phyloP scores from a whole-genome alignment of 106 monocot species.

The Dendrobium huoshanense region DNA sequence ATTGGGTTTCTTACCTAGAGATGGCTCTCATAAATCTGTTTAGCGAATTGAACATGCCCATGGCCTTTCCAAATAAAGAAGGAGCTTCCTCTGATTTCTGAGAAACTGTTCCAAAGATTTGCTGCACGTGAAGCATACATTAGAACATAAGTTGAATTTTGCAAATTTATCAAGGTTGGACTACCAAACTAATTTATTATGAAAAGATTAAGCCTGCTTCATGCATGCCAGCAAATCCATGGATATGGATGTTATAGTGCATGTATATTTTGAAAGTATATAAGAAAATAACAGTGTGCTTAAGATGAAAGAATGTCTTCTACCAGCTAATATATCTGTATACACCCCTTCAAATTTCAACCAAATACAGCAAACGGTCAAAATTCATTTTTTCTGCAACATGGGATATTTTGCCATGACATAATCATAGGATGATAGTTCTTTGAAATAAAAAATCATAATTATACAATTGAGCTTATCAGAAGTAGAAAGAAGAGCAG shows the following conservation, averaged over 20 bases:
- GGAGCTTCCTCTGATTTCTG: slow-evolving; percentile 45
- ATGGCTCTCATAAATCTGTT: slow-evolving; percentile 76
- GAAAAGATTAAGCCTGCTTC: no score
- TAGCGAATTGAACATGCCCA: slow-evolving; percentile 50
- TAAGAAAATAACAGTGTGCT: background rate
- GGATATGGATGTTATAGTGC: no score
- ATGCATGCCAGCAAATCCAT: no score
- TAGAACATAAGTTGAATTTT: background rate
- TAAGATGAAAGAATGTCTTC: no score
- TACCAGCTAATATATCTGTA: no score
- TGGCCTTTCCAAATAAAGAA: slow-evolving; percentile 52
- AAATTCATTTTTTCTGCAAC: no score
- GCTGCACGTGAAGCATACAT: slow-evolving; percentile 24
- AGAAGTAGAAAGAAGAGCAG: background rate
- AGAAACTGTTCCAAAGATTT: slow-evolving; percentile 53
- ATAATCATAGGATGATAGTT: background rate
- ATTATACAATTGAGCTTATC: background rate
- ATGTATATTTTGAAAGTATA: no score
- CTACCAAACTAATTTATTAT: no score
- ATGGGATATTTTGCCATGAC: no score
- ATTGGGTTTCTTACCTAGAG: slow-evolving; percentile 39
- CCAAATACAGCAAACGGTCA: background rate
- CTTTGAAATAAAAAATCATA: background rate
- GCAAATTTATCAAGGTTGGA: background rate
- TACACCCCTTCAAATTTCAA: background rate